Base-by-base conservation (phyloP, 1,284 basidiomycete genomes). In the Tilletiaria anomala region DNA sequence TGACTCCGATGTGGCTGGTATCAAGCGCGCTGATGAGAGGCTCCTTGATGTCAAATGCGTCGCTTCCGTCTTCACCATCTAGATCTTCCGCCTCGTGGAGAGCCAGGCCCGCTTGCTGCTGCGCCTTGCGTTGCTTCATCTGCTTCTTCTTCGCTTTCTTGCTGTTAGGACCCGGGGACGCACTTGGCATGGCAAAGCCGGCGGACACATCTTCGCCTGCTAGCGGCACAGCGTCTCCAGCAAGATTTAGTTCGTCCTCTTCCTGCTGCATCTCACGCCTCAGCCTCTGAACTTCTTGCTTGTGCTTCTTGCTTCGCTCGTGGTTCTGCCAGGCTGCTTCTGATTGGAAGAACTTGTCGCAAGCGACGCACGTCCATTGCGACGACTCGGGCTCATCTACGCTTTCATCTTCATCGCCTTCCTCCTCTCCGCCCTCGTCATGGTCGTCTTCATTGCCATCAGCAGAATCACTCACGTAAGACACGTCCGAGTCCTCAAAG, bases 251-350 rank as follows among this genome's bases (percentile, higher is more conserved):
- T 46, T 76, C 76, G 53, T 79, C 76, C 46, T 85, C 75, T 55
- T 94, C 86, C 43, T 73, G 71, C 53, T 75, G 62, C 78, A 93
- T 89, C 63, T 83, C 74, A 44, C 70, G 70, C 64, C 76, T 76
- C 42, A 91, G 65, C 52, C 69, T 70, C 32, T 44, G 38, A 19
- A 54, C 57, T 4, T 56, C 57, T 37, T 83, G 86, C 65, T 85
- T 70, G 67, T 99, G 93, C 68, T 91, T 96, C 69, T 83, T 84
- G 69, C 88, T 94, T 53, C 87, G 74, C 68, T 97, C 93, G 54
- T 97, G 93, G 66, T 89, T 96, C 54, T 79, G 75, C 86, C 89
- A 97, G 14, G 87, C 83, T 0, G 86, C 84, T 61, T 94, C 87
- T 53, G 82, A 88, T 58, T 81, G 74, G 68, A 96, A 97, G 1